A percentile compares a stretch with the other conserved stretches of the same genome.
These are phyloP conservation scores for Exophiala alcalophila DNA, from an alignment of 2,329 filamentous ascomycete genomes.

Conservation along the genomic window DNA sequence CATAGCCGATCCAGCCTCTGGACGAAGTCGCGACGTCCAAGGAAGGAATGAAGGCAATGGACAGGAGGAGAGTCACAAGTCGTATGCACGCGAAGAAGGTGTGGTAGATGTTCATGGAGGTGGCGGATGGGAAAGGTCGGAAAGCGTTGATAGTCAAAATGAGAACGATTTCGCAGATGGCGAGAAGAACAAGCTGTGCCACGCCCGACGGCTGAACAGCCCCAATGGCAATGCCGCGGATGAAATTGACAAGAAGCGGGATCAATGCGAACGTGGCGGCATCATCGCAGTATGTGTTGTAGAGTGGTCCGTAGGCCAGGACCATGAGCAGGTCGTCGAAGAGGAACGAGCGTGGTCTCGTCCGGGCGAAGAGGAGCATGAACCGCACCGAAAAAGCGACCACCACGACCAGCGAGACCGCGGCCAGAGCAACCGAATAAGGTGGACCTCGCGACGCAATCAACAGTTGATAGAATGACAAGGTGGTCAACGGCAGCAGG, in stretches of 20 bases:
- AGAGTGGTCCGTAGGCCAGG: slow-evolving; percentile 84
- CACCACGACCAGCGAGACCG: slow-evolving; percentile 69
- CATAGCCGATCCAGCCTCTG: slow-evolving; percentile 94
- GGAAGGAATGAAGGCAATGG: slow-evolving; percentile 79
- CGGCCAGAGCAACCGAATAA: slow-evolving; percentile 71
- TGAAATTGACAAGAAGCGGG: slow-evolving; percentile 76
- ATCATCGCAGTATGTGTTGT: slow-evolving; percentile 96
- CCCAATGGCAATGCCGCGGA: slow-evolving; percentile 86
- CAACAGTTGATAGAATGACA: slow-evolving; percentile 90
- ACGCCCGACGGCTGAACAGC: slow-evolving; percentile 91
- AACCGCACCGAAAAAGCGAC: slow-evolving; percentile 75
- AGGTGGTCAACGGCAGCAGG: slow-evolving; percentile 76
- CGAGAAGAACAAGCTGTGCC: slow-evolving; percentile 85
- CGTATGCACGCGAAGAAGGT: slow-evolving; percentile 76
- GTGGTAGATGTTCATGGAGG: slow-evolving; percentile 97
- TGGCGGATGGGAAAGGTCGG: slow-evolving; percentile 82
- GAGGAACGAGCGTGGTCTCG: slow-evolving; percentile 77
- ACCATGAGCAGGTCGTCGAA: slow-evolving; percentile 93
- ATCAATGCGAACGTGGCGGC: slow-evolving; percentile 86
- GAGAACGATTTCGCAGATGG: slow-evolving; percentile 89
- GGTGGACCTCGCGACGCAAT: slow-evolving; percentile 65
- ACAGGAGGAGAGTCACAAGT: slow-evolving; percentile 70
- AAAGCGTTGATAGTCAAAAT: slow-evolving; percentile 85
- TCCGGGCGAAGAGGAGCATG: slow-evolving; percentile 73
- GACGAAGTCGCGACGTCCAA: slow-evolving; percentile 73